These are phyloP conservation scores for Talaromyces trachyspermus DNA, from an alignment of 495 filamentous ascomycete species.

Conservation along the genomic window DNA sequence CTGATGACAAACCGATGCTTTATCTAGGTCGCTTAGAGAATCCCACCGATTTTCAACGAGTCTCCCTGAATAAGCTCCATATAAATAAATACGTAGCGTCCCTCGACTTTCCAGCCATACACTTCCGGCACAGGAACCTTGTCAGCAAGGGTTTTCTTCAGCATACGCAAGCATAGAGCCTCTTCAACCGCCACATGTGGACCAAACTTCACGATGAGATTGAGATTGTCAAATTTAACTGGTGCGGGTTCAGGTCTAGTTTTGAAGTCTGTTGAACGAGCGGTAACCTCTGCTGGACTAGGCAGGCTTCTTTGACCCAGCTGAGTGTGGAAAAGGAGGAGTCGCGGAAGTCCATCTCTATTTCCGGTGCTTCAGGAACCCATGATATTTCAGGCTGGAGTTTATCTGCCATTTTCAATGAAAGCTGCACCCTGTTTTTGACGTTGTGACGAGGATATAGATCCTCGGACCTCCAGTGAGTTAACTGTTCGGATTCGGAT, in stretches of 20 bases:
- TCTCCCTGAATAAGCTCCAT: constrained; percentile 38
- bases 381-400: neutral
- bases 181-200: constrained; percentile 29
- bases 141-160: constrained; percentile 25
- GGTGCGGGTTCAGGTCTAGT: constrained; percentile 15
- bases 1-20: constrained; percentile 24
- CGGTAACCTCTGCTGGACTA: constrained; percentile 16
- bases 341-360: constrained; percentile 18
- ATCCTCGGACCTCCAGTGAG: no score
- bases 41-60: constrained; percentile 31
- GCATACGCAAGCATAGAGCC: constrained; percentile 36
- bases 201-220: constrained; percentile 40
- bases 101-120: constrained; percentile 36
- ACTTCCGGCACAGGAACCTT: constrained; percentile 39
- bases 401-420: neutral
- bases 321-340: constrained; percentile 24
- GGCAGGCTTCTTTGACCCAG: constrained; percentile 14
- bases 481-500: no score
- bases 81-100: constrained; percentile 36
- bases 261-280: constrained; percentile 13
- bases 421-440: neutral
- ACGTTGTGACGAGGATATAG: neutral
- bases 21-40: constrained; percentile 23
- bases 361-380: constrained; percentile 11
- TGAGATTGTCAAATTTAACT: constrained; percentile 26